Evolutionary conservation across 75 land plant genomes (phyloP).

Genomic region (Sequoia sempervirens): DNA sequence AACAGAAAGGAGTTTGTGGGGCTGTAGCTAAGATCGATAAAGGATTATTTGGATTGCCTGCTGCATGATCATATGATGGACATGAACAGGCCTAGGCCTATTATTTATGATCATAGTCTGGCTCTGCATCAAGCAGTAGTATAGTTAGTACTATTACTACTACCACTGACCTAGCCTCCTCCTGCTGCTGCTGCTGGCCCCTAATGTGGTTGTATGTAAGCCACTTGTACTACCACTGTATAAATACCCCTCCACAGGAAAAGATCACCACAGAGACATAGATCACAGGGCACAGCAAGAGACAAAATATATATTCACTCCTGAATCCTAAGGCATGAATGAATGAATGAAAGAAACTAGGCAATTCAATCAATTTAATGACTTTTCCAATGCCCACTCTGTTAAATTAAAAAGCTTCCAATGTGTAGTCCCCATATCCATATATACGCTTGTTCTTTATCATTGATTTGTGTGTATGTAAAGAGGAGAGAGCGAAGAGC

Average conservation of each 20-base stretch:
- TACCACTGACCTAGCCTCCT: background rate
- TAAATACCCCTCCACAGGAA: background rate
- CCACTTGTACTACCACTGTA: slow-evolving; percentile 1
- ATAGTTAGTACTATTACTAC: background rate
- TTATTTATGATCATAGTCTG: slow-evolving; percentile 3
- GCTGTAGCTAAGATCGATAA: slow-evolving; percentile 9
- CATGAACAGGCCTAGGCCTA: background rate
- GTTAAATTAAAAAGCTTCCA: background rate
- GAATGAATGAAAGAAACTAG: background rate
- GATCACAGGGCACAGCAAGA: slow-evolving; percentile 8
- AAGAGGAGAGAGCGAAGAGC: slow-evolving; percentile 6
- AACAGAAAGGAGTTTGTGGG: slow-evolving; percentile 9
- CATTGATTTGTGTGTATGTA: slow-evolving; percentile 5
- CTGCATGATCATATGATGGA: slow-evolving; percentile 2
- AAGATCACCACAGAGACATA: background rate
- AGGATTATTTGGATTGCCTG: slow-evolving; percentile 3
- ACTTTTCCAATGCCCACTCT: background rate
- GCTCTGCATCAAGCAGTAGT: background rate
- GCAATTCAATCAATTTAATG: background rate
- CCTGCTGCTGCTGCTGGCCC: background rate
- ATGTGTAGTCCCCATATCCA: background rate
- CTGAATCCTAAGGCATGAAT: slow-evolving; percentile 1
- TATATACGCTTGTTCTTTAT: background rate
- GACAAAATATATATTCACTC: slow-evolving; percentile 4
- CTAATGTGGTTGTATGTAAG: background rate